Percentiles rank a stretch among this genome's conserved stretches.
Evolutionary conservation across 768 basidiomycete genomes (phyloP).

Genomic region (Exidia glandulosa): DNA sequence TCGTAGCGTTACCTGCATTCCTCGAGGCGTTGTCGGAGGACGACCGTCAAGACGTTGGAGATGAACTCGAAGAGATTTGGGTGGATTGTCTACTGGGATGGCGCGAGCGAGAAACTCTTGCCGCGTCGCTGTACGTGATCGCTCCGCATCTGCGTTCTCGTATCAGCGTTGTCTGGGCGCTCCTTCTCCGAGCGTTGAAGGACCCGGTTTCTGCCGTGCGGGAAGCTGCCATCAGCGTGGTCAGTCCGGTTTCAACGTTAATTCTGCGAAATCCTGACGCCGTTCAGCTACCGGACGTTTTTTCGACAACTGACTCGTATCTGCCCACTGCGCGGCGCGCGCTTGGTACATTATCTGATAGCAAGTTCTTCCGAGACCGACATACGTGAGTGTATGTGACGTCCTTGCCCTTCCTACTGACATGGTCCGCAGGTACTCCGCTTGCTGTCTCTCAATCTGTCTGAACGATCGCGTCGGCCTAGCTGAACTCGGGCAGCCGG

Average conservation of each 20-base stretch:
- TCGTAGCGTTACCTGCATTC: conserved; percentile 55
- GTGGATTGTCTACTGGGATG: conserved; percentile 52
- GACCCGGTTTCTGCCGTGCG: conserved; percentile 81
- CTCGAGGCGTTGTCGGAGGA: conserved; percentile 37
- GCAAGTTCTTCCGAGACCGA: conserved; percentile 38
- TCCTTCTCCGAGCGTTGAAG: conserved; percentile 53
- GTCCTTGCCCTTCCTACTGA: conserved; percentile 4
- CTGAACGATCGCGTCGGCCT: not conserved
- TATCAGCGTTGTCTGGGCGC: conserved; percentile 36
- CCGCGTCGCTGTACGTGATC: conserved; percentile 44
- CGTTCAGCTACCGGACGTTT: conserved; percentile 39
- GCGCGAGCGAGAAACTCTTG: conserved; percentile 69
- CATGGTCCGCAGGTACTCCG: conserved; percentile 8
- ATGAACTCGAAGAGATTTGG: conserved; percentile 41
- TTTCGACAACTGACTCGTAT: conserved; percentile 25
- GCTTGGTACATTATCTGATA: conserved; percentile 14
- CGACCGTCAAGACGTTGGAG: conserved; percentile 32
- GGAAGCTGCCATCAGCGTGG: conserved; percentile 55
- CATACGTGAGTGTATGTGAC: conserved; percentile 48
- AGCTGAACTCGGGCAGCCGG: conserved; percentile 11
- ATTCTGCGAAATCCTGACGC: conserved; percentile 7
- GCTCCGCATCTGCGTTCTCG: conserved; percentile 25
- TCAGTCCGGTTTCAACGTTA: conserved; percentile 28
- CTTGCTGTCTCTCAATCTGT: not conserved
- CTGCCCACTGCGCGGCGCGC: conserved; percentile 29